Conservation (phyloP, 192 early-diverging fungal genomes). For the Coemansia sp. region DNA sequence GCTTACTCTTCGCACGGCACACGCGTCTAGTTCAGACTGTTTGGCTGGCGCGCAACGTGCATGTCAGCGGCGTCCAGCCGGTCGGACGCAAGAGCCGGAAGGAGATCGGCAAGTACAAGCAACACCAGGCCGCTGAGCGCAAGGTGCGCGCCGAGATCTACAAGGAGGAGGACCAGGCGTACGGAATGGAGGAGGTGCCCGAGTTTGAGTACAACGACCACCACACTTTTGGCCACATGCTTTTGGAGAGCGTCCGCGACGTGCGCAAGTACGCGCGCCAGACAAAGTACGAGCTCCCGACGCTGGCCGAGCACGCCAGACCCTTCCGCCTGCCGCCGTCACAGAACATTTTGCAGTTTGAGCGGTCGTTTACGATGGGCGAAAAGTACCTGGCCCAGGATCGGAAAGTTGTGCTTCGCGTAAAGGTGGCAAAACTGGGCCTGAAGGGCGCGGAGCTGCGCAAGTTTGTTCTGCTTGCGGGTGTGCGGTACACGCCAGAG, state of each 20-base stretch:
- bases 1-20: constrained; percentile 6
- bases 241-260: constrained; percentile 42
- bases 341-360: constrained; percentile 29
- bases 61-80: constrained; percentile 20
- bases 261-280: constrained; percentile 45
- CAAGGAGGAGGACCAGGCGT: constrained; percentile 32
- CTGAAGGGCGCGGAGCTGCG: constrained; percentile 30
- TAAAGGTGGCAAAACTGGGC: constrained; percentile 33
- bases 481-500: constrained; percentile 36
- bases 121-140: constrained; percentile 7
- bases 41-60: constrained; percentile 10
- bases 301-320: constrained; percentile 31
- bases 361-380: constrained; percentile 38
- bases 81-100: constrained; percentile 21
- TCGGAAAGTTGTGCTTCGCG: constrained; percentile 39
- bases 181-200: neutral
- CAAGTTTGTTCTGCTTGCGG: constrained; percentile 49
- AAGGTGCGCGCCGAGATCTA: constrained; percentile 25
- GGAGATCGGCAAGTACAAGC: neutral
- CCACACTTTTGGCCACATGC: constrained; percentile 35
- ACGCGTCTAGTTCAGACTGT: constrained; percentile 3
- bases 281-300: constrained; percentile 43
- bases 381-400: constrained; percentile 35
- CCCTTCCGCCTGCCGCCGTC: constrained; percentile 30
- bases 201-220: constrained; percentile 38